Evolutionary conservation across 495 filamentous ascomycete species (phyloP).

Genomic region (Durotheca rogersii): DNA sequence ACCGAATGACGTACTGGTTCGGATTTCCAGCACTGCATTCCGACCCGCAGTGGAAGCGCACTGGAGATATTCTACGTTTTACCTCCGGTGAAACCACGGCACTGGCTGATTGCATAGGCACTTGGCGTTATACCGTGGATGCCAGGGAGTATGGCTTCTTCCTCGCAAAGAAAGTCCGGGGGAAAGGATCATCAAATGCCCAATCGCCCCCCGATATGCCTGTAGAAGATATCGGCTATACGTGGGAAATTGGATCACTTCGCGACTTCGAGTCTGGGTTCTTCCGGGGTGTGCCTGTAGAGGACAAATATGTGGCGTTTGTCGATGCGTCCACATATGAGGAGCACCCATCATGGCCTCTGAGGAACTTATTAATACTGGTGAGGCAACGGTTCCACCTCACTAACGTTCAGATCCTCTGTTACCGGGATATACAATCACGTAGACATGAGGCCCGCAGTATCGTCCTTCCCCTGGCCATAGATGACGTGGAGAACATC

Average conservation of each 20-base stretch:
- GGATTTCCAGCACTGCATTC: slow-evolving; percentile 92
- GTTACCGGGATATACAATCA: slow-evolving; percentile 80
- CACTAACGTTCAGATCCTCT: slow-evolving; percentile 77
- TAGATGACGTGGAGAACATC: slow-evolving; percentile 47
- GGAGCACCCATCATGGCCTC: slow-evolving; percentile 84
- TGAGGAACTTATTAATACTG: slow-evolving; percentile 84
- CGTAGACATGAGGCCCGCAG: slow-evolving; percentile 77
- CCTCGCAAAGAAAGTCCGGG: slow-evolving; percentile 70
- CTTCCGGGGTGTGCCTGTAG: slow-evolving; percentile 65
- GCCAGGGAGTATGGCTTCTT: slow-evolving; percentile 89
- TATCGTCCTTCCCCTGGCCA: slow-evolving; percentile 68
- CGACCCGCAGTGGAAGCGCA: slow-evolving; percentile 71
- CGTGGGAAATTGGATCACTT: slow-evolving; percentile 75
- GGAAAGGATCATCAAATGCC: slow-evolving; percentile 10
- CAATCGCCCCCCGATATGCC: slow-evolving; percentile 31
- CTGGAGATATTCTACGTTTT: slow-evolving; percentile 52
- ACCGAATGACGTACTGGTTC: slow-evolving; percentile 92
- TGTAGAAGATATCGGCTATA: slow-evolving; percentile 53
- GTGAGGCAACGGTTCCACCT: slow-evolving; percentile 80
- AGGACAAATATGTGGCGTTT: slow-evolving; percentile 81
- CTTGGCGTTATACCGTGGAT: slow-evolving; percentile 81
- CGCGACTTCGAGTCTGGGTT: slow-evolving; percentile 82
- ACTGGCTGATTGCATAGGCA: slow-evolving; percentile 76
- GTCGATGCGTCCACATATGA: slow-evolving; percentile 89
- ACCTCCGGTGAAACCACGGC: slow-evolving; percentile 65